A percentile compares a stretch with the other conserved stretches of the same genome.
Conservation (phyloP, 306 rosid species). For the Dicorynia guianensis region DNA sequence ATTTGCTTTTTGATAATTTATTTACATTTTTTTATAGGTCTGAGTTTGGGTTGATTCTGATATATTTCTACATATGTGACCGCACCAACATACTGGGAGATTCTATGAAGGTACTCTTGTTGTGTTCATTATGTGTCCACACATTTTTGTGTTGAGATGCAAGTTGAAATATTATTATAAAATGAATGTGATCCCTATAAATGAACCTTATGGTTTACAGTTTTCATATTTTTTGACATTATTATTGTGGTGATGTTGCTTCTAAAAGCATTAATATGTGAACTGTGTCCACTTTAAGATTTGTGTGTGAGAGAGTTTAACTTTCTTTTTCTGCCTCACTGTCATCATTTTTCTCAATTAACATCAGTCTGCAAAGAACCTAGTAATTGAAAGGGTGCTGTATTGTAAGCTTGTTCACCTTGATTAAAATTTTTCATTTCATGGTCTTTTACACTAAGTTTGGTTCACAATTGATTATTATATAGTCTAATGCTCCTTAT, state of each 20-base stretch:
- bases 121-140: conserved; percentile 30
- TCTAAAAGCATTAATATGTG: conserved; percentile 9
- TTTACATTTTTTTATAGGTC: conserved; percentile 57
- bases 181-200: conserved; percentile 20
- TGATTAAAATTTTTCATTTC: conserved; percentile 20
- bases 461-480: conserved; percentile 23
- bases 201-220: conserved; percentile 13
- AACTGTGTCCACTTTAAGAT: conserved; percentile 35
- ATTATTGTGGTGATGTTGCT: conserved; percentile 23
- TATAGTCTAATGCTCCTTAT: background rate
- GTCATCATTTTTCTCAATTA: no score
- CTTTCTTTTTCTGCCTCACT: no score
- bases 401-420: conserved; percentile 16
- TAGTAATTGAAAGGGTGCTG: conserved; percentile 22
- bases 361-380: background rate
- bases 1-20: conserved; percentile 32
- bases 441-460: conserved; percentile 14
- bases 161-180: conserved; percentile 24
- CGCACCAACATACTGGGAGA: conserved; percentile 83
- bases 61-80: conserved; percentile 89
- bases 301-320: conserved; percentile 11
- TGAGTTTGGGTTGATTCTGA: conserved; percentile 84
- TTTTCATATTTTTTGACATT: conserved; percentile 23
- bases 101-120: conserved; percentile 72
- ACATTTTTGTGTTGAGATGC: conserved; percentile 24